These are phyloP conservation scores for Yarrowia galli DNA, from an alignment of 1,139 yeast genomes.

Conservation along the genomic window DNA sequence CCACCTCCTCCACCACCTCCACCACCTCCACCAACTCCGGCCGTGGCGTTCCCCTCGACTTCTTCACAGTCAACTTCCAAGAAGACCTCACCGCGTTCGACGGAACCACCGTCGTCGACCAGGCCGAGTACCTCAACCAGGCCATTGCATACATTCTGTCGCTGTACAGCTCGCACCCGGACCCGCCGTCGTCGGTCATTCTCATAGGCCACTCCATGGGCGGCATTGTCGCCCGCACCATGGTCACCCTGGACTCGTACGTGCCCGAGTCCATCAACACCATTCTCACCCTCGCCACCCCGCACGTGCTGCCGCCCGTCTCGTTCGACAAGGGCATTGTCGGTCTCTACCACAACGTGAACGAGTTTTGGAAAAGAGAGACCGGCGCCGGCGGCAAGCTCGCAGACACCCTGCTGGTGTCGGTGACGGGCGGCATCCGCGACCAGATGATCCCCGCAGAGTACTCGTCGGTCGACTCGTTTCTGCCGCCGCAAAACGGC, in stretches of 20 bases:
- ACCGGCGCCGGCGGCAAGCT: conserved; percentile 48
- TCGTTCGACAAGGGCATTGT: conserved; percentile 84
- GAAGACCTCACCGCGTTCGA: conserved; percentile 97
- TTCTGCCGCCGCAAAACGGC: conserved; percentile 73
- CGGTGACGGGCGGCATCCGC: conserved; percentile 78
- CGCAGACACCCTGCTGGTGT: conserved; percentile 51
- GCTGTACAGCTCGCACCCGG: conserved; percentile 55
- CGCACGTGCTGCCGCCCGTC: conserved; percentile 84
- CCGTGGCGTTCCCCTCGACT: no score
- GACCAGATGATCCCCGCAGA: conserved; percentile 83
- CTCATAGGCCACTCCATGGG: conserved; percentile 88
- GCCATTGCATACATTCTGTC: conserved; percentile 78
- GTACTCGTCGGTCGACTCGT: conserved; percentile 69
- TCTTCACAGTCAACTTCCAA: conserved; percentile 90
- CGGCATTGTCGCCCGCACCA: conserved; percentile 80
- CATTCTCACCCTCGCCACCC: conserved; percentile 77
- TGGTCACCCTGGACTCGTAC: conserved; percentile 77
- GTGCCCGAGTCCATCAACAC: conserved; percentile 70
- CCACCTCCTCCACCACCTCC: no score
- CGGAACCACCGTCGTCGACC: conserved; percentile 91
- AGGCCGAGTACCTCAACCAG: conserved; percentile 91
- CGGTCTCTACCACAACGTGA: conserved; percentile 69
- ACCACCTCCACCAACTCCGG: no score
- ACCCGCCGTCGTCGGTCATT: conserved; percentile 65
- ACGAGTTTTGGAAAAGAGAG: conserved; percentile 74